Base-by-base conservation (phyloP, 192 early-diverging fungal species). In the Linnemannia zychae region DNA sequence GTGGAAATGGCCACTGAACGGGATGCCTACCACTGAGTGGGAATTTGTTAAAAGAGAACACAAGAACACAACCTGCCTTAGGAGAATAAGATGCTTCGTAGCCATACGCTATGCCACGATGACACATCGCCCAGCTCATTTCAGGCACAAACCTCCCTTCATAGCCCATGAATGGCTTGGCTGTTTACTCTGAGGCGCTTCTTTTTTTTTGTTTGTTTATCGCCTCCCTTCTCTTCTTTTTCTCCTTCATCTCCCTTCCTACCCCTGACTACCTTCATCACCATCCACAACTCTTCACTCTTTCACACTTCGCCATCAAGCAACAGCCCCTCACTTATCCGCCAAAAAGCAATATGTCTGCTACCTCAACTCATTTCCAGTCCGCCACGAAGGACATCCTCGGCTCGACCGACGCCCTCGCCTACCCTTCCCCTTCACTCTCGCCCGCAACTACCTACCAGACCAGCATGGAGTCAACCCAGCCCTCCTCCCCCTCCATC, bases 341-440 rank as follows among this genome's bases (percentile, higher is more conserved):
- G 13, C 22, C 20, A 7, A 1, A 60, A 68, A 16, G 36, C 17
- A 69, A 69, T 20, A 69, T 40, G 38, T 40, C 34, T 20, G 33
- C 34, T 34, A 37, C 72, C 34, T 74, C 70, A 34, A 28, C 63
- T 40, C 44, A 28, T 17, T 48, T 36, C 31, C 70, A 40, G 52
- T n/a, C 70, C 46, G 17, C 70, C 12, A 20, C 17, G 38, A 78
- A 78, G 34, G 50, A 63, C 57, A 40, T 66, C 38, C 50, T 16
- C 50, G 38, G 4, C 53, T 24, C 71, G 12, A 6, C 24, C 15
- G 47, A 31, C 34, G 24, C 71, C 28, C 48, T 46, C 60, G 75
- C 65, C 47, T 82, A 82, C 75, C 81, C 81, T 20, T 82, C 81
- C 18, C 81, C 81, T 22, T 82, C 81, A 6, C 81, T 47, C 48